phyloP scores from a whole-genome alignment of 2,329 filamentous ascomycete species.

The Teratosphaeria gauchensis region DNA sequence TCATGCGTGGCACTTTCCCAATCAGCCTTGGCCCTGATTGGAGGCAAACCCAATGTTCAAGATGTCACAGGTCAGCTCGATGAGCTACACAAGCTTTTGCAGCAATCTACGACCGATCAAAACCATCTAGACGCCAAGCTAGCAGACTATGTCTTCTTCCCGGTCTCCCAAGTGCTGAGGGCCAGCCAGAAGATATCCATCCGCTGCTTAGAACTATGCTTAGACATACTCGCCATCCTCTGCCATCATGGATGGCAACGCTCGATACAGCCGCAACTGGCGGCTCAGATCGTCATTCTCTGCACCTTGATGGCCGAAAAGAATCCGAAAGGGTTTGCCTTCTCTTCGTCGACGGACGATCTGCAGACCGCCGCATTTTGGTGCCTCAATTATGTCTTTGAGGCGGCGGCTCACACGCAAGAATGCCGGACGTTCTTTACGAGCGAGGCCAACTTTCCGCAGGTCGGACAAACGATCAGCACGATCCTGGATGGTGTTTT shows the following conservation, averaged over 20 bases:
- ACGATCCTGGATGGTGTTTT: conserved; percentile 66
- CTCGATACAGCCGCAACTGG: conserved; percentile 60
- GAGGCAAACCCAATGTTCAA: conserved; percentile 33
- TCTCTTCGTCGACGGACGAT: conserved; percentile 58
- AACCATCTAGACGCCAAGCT: conserved; percentile 63
- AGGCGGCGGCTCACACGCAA: conserved; percentile 38
- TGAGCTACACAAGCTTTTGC: conserved; percentile 34
- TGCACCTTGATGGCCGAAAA: conserved; percentile 74
- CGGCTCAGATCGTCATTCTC: conserved; percentile 76
- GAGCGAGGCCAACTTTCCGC: conserved; percentile 55
- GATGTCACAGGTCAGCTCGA: conserved; percentile 42
- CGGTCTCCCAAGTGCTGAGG: conserved; percentile 76
- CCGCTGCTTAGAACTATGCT: conserved; percentile 61
- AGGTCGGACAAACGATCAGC: conserved; percentile 73
- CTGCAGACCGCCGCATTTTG: conserved; percentile 52
- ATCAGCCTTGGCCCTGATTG: conserved; percentile 41
- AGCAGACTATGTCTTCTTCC: conserved; percentile 92
- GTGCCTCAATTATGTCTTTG: conserved; percentile 59
- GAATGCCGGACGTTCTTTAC: conserved; percentile 41
- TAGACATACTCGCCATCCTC: conserved; percentile 66
- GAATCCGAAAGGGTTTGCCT: conserved; percentile 47
- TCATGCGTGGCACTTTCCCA: conserved; percentile 51
- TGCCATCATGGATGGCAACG: conserved; percentile 70
- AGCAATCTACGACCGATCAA: conserved; percentile 19
- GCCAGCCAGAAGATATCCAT: conserved; percentile 63